A percentile compares a stretch with the other conserved stretches of the same genome.
Conservation (phyloP, 1,139 yeast species). For the Candida glucosophila region DNA sequence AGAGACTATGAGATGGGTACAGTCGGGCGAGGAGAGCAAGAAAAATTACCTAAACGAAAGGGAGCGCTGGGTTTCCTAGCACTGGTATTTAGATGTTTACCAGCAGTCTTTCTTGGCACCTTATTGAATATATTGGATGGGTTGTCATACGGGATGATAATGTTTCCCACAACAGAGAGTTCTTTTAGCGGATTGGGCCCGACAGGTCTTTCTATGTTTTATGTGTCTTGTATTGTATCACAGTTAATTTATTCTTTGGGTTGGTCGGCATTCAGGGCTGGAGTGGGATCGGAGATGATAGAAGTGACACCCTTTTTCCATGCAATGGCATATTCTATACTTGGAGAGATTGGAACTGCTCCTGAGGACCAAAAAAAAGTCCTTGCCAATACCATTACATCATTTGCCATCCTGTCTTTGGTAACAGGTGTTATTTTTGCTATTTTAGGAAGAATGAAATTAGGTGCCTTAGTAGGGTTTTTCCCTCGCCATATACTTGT, state of each 20-base stretch:
- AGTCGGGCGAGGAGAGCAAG: neutral
- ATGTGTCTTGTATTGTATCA: conserved; percentile 78
- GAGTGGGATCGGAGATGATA: conserved; percentile 96
- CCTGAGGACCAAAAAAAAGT: conserved; percentile 46
- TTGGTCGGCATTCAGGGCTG: conserved; percentile 80
- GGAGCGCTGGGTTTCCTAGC: no score
- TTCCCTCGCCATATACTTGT: conserved; percentile 93
- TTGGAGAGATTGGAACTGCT: conserved; percentile 43
- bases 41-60: neutral
- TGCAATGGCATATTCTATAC: conserved; percentile 76
- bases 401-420: conserved; percentile 76
- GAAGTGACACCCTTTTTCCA: conserved; percentile 98
- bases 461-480: conserved; percentile 86
- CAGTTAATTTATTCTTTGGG: conserved; percentile 86
- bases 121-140: conserved; percentile 86
- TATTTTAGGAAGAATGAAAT: conserved; percentile 62
- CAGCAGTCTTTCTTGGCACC: conserved; percentile 79
- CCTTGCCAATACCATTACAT: conserved; percentile 77
- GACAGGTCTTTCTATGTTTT: conserved; percentile 88
- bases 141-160: conserved; percentile 91
- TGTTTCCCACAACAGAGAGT: conserved; percentile 83
- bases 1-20: neutral
- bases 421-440: conserved; percentile 81
- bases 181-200: conserved; percentile 74
- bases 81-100: conserved; percentile 19